Base-by-base conservation (phyloP, 768 basidiomycete species). In the Mycena galopus region DNA sequence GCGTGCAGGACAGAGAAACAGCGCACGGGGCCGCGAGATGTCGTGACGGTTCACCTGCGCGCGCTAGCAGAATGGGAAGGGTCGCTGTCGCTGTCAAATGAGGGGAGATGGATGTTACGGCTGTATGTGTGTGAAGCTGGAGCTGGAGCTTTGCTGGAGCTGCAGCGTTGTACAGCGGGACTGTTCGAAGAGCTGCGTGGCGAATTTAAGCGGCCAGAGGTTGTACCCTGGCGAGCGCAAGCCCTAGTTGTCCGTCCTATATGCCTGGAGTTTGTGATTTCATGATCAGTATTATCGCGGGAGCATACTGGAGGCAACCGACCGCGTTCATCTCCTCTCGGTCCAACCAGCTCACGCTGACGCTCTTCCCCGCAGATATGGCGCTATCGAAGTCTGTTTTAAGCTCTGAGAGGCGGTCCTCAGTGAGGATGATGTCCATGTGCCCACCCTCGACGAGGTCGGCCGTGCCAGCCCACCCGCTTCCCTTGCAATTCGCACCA, bases 141-240 rank as follows among this genome's bases (percentile, higher is more conserved):
- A 96, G 82, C 12, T 86, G 76, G 62, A 89, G 80, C 2, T 12
- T n/a, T n/a, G n/a, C n/a, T n/a, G n/a, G n/a, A n/a, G n/a, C n/a
- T n/a, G 75, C 73, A 3, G 80, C 29, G 3, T 83, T 77, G 35
- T 73, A 67, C 32, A 72, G 55, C 65, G 80, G 57, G 74, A 50
- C 10, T 2, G 88, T 27, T 85, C 80, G 76, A 88, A 94, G 8
- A 95, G 81, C 55, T 88, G 83, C 0, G 92, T 91, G 62, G 94
- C 93, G 29, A 95, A 86, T 75, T 96, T 96, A 77, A 91, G 87
- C 0, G 93, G 94, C 91, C 92, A 96, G 30, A 96, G 80, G 74
- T 95, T 96, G 78, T 91, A 81, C 0, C 87, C 91, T 0, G 86
- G 88, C 27, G 81, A 81, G 58, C 82, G 83, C 33, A 90, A 81